Conservation (phyloP, 2,329 filamentous ascomycete species). For the Leptographium flavum region DNA sequence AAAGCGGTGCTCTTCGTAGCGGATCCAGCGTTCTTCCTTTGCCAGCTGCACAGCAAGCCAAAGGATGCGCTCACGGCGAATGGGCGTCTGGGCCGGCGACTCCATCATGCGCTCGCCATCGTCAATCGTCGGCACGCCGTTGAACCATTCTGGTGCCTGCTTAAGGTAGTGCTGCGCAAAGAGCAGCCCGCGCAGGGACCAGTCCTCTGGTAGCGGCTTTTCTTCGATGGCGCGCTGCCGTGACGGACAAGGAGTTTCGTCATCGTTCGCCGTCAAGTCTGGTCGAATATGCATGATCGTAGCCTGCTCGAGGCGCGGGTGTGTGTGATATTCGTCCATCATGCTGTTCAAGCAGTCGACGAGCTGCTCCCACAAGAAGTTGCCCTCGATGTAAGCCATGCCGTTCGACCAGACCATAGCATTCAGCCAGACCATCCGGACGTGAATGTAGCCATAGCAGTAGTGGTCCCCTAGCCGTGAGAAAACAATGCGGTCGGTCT, state of each 20-base stretch:
- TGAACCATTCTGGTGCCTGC: constrained; percentile 46
- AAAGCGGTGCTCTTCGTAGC: constrained; percentile 30
- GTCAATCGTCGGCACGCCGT: constrained; percentile 31
- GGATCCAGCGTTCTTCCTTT: constrained; percentile 27
- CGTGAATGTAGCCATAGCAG: constrained; percentile 47
- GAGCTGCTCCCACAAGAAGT: constrained; percentile 24
- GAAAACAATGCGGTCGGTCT: constrained; percentile 32
- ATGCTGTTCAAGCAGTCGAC: constrained; percentile 24
- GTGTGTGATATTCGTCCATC: constrained; percentile 12
- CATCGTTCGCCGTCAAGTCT: too few species aligned
- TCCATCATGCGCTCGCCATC: constrained; percentile 57
- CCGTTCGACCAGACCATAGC: constrained; percentile 29
- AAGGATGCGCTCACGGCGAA: constrained; percentile 44
- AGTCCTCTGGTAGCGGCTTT: constrained; percentile 55
- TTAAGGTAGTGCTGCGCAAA: constrained; percentile 46
- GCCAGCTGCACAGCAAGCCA: constrained; percentile 40
- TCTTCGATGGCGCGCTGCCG: constrained; percentile 19
- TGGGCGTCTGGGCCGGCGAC: constrained; percentile 38
- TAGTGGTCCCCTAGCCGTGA: constrained; percentile 40
- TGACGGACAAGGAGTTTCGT: too few species aligned
- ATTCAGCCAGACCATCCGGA: constrained; percentile 43
- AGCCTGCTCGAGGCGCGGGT: constrained; percentile 23
- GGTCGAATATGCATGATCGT: not conserved
- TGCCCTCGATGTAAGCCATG: constrained; percentile 27
- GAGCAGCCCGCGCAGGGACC: constrained; percentile 46